Base-by-base conservation (phyloP, 1,284 basidiomycete genomes). In the Earliella scabrosa region DNA sequence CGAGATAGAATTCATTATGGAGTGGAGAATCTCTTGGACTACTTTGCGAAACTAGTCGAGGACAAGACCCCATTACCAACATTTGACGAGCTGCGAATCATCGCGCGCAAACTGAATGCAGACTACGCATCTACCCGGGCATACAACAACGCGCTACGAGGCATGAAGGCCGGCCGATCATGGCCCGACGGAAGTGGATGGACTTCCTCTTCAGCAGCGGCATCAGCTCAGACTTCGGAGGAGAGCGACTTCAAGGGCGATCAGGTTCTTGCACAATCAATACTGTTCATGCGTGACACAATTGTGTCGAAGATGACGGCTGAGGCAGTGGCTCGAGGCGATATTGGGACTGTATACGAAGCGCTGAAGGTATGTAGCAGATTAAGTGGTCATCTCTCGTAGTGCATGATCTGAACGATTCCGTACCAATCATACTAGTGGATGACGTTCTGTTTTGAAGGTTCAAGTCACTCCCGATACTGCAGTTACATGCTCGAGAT, bases 281-380 rank as follows among this genome's bases (percentile, higher is more conserved):
- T 52, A 11, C 38, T 58, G 7, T 50, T 61, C 34, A 56, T 61
- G 23, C 50, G 46, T 2, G 47, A 61, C 34, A 46, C 44, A 0
- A 52, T 58, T 7, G 48, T 53, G 40, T 58, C 27, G 13, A 50
- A 45, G 2, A 53, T 56, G 29, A 36, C 32, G n/a, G 48, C 45
- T 16, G 52, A 66, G 1, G 58, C 55, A 10, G 51, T 56, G 4
- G 50, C 52, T 2, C n/a, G 4, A 6, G 56, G 60, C 3, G 56
- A 61, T 49, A 45, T 47, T 2, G 60, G 56, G 21, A 45, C 53
- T 0, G 40, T 61, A 0, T 52, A 45, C 29, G 56, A 61, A 24
- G 47, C 46, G n/a, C 24, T 61, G 10, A 61, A 58, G 46, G 56
- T 61, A 4, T 40, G 36, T 20, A 24, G 11, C 23, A 3, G 8